These are phyloP conservation scores for Botrytis medusae DNA, from an alignment of 2,329 filamentous ascomycete genomes.

Conservation along the genomic window DNA sequence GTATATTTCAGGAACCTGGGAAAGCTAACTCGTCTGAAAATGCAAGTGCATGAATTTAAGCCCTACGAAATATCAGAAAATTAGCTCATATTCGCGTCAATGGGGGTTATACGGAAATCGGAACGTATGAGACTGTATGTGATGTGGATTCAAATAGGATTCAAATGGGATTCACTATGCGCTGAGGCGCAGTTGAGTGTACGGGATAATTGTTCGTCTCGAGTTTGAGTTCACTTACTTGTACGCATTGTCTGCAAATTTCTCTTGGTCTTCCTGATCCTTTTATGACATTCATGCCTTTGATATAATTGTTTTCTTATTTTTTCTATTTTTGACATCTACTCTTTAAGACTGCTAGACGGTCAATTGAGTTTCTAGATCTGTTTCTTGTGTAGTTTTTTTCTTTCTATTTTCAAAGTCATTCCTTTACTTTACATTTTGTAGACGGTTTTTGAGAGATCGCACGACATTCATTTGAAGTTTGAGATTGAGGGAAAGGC, in stretches of 20 bases:
- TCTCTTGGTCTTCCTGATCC: neutral
- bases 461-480: neutral
- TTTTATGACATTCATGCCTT: neutral
- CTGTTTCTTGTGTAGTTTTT: neutral
- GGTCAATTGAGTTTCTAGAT: neutral
- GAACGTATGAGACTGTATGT: neutral
- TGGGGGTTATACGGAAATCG: neutral
- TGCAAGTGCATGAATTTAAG: neutral
- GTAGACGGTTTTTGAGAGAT: neutral
- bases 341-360: slow-evolving; percentile 1
- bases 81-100: neutral
- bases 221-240: neutral
- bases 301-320: neutral
- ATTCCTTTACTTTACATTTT: neutral
- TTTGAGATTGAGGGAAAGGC: neutral
- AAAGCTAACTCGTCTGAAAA: neutral
- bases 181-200: neutral
- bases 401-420: neutral
- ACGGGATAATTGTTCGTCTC: neutral
- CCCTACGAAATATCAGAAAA: neutral
- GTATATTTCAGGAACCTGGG: neutral
- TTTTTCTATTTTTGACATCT: neutral
- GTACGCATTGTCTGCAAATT: neutral
- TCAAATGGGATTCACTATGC: neutral
- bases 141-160: neutral